Percentiles rank a stretch among this genome's conserved stretches.
phyloP scores from a whole-genome alignment of 306 rosid genomes.

The Cucurbita pepo region DNA sequence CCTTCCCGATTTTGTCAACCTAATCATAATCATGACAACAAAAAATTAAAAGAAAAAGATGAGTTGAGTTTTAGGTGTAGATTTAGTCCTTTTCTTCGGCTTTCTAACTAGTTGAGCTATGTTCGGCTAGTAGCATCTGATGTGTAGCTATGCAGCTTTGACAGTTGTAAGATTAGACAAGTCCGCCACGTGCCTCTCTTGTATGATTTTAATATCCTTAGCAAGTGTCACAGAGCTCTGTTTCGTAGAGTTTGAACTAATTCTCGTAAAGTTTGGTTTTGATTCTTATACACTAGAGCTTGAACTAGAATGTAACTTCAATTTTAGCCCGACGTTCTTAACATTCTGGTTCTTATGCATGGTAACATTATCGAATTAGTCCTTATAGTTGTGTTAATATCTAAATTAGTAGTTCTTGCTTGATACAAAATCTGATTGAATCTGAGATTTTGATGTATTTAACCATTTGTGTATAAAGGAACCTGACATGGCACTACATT shows the following conservation, averaged over 20 bases:
- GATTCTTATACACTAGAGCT: neutral
- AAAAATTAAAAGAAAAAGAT: neutral
- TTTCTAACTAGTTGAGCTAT: neutral
- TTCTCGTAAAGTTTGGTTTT: neutral
- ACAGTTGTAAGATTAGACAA: too few species aligned
- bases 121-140: neutral
- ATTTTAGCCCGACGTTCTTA: neutral
- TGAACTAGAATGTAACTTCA: neutral
- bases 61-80: neutral
- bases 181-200: too few species aligned
- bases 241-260: neutral
- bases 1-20: conserved; percentile 45
- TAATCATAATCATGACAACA: conserved; percentile 6
- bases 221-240: too few species aligned
- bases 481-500: neutral
- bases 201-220: too few species aligned
- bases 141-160: neutral
- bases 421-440: neutral
- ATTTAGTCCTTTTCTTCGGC: neutral
- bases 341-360: neutral
- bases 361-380: neutral
- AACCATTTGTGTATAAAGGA: neutral
- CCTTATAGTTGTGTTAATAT: neutral
- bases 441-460: neutral
- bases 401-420: neutral